These are phyloP conservation scores for Geotrichum reessii DNA, from an alignment of 1,139 yeast genomes.

Conservation along the genomic window DNA sequence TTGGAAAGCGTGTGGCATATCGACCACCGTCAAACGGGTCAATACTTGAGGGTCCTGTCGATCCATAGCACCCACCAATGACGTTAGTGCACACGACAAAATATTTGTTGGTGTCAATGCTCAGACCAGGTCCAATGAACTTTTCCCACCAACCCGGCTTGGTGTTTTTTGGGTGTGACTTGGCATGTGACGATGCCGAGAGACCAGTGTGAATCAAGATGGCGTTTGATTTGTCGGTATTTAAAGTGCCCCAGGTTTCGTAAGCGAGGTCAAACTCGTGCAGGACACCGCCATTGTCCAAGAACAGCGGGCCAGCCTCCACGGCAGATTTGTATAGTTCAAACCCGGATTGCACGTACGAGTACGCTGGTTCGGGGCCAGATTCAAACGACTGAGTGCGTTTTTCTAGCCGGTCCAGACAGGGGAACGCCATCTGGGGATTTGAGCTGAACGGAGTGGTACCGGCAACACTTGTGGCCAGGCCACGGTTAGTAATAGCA, in stretches of 20 bases:
- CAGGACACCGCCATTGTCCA: slow-evolving; percentile 77
- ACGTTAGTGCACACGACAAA: slow-evolving; percentile 86
- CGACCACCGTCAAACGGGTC: slow-evolving; percentile 67
- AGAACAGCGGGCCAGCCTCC: slow-evolving; percentile 45
- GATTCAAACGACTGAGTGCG: slow-evolving; percentile 49
- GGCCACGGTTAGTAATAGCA: slow-evolving; percentile 1
- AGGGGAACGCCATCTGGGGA: slow-evolving; percentile 75
- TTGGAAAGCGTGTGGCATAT: slow-evolving; percentile 86
- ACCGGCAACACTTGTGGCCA: slow-evolving; percentile 6
- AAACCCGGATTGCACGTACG: slow-evolving; percentile 65
- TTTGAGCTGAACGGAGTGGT: slow-evolving; percentile 37
- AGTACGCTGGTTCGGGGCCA: slow-evolving; percentile 84
- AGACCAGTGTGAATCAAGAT: slow-evolving; percentile 83
- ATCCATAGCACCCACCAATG: slow-evolving; percentile 90
- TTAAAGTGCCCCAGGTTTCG: slow-evolving; percentile 84
- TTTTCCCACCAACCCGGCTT: slow-evolving; percentile 95
- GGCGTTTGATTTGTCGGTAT: slow-evolving; percentile 58
- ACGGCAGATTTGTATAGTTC: slow-evolving; percentile 48
- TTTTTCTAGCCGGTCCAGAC: slow-evolving; percentile 72
- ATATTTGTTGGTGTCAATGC: slow-evolving; percentile 73
- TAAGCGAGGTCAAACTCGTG: slow-evolving; percentile 77
- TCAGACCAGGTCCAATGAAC: slow-evolving; percentile 78
- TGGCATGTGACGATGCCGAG: slow-evolving; percentile 94
- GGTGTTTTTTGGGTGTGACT: slow-evolving; percentile 63
- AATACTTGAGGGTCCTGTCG: slow-evolving; percentile 83